Conservation (phyloP, 768 basidiomycete species). For the Mycena latifolia region DNA sequence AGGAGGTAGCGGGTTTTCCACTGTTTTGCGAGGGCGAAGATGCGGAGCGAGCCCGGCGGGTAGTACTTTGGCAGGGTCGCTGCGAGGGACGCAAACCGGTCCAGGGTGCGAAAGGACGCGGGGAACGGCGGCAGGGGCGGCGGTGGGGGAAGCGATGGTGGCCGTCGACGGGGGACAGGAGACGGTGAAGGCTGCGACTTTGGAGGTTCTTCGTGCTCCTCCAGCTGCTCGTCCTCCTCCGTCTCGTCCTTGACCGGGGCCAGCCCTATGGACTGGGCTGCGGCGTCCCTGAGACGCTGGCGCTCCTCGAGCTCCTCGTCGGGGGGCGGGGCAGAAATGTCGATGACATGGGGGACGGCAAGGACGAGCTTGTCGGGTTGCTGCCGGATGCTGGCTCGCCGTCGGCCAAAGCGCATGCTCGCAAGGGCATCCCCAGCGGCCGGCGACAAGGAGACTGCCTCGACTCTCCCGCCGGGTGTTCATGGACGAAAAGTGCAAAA, state of each 20-base stretch:
- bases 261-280: constrained; percentile 83
- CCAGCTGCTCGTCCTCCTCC: constrained; percentile 48
- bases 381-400: constrained; percentile 13
- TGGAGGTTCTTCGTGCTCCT: too few species aligned
- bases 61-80: constrained; percentile 76
- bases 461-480: too few species aligned
- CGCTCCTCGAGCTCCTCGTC: constrained; percentile 81
- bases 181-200: not conserved
- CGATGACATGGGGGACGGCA: constrained; percentile 66
- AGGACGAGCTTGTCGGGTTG: not conserved
- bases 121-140: constrained; percentile 69
- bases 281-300: constrained; percentile 78
- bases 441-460: too few species aligned
- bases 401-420: constrained; percentile 1
- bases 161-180: not conserved
- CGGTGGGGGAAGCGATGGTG: not conserved
- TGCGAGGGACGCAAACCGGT: constrained; percentile 64
- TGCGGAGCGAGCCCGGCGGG: constrained; percentile 74
- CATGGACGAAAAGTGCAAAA: too few species aligned
- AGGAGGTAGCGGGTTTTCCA: constrained; percentile 29
- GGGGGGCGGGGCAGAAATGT: constrained; percentile 65
- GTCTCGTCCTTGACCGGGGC: constrained; percentile 57
- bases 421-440: too few species aligned
- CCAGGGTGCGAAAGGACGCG: constrained; percentile 63
- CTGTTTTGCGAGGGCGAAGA: constrained; percentile 73